Percentiles rank a stretch among this genome's conserved stretches.
phyloP scores from a whole-genome alignment of 2,329 filamentous ascomycete species.

The Magnaporthiopsis incrustans region DNA sequence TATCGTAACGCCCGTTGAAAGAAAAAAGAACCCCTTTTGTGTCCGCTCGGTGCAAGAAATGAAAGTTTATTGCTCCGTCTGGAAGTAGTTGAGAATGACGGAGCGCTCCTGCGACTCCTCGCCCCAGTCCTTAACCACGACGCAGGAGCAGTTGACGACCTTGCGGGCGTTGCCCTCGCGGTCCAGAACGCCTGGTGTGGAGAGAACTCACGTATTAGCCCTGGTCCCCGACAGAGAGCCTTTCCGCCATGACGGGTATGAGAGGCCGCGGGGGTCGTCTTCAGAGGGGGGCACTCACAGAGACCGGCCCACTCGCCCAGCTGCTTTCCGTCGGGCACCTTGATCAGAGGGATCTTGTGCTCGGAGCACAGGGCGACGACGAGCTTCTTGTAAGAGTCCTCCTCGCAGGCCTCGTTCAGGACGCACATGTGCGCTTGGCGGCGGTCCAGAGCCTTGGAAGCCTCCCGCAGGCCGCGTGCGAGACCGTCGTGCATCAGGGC shows the following conservation, averaged over 20 bases:
- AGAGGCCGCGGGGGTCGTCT: conserved; percentile 20
- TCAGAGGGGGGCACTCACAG: conserved; percentile 59
- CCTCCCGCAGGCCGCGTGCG: conserved; percentile 95
- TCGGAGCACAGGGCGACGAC: conserved; percentile 97
- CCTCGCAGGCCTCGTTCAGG: conserved; percentile 98
- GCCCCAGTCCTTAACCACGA: conserved; percentile 99
- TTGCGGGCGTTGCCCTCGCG: conserved; percentile 99
- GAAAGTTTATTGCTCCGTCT: conserved; percentile 66
- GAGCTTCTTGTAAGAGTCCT: conserved; percentile 99
- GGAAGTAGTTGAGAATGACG: conserved; percentile 99
- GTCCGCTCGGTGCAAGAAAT: conserved; percentile 6
- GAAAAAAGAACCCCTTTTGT: conserved; percentile 7
- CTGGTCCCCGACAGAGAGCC: background rate
- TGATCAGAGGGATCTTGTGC: conserved; percentile 99
- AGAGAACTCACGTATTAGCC: conserved; percentile 4
- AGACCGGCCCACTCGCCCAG: conserved; percentile 99
- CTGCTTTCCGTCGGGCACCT: conserved; percentile 99
- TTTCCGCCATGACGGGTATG: background rate
- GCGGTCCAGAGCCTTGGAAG: conserved; percentile 96
- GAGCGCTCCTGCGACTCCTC: conserved; percentile 99
- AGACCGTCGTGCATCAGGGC: conserved; percentile 99
- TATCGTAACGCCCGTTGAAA: conserved; percentile 22
- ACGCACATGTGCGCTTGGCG: conserved; percentile 99
- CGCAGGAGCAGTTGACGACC: conserved; percentile 99
- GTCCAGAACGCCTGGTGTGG: conserved; percentile 79